Evolutionary conservation across 257 asterid species (phyloP).

Genomic region (Capsicum chinense): DNA sequence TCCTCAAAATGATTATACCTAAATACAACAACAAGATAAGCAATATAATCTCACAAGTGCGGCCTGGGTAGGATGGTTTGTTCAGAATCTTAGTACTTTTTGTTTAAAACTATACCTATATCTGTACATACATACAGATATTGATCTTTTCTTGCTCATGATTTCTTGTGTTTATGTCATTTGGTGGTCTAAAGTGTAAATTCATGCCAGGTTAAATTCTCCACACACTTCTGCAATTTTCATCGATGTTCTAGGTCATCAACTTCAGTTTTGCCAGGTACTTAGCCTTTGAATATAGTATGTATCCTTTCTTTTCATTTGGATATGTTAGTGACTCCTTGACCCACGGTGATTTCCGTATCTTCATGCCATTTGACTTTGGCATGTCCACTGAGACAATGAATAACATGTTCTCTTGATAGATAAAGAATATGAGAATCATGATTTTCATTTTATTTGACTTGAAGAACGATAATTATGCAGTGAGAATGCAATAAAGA

Average conservation of each 20-base stretch:
- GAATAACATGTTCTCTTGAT: neutral
- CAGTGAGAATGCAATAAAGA: neutral
- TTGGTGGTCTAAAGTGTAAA: conserved; percentile 12
- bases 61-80: too few relatives aligned
- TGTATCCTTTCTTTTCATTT: neutral
- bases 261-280: conserved; percentile 97
- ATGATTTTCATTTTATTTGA: neutral
- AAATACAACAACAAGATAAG: neutral
- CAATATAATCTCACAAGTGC: too few relatives aligned
- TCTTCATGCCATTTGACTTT: neutral
- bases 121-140: neutral
- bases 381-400: neutral
- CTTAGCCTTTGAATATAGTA: conserved; percentile 24
- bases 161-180: neutral
- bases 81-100: too few relatives aligned
- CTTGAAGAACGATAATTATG: neutral
- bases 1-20: neutral
- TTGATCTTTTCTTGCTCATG: neutral
- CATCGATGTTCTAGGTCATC: conserved; percentile 84
- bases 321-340: neutral
- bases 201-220: conserved; percentile 72
- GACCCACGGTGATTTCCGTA: neutral
- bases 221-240: conserved; percentile 78
- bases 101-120: neutral
- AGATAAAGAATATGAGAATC: neutral